Conservation (phyloP, 371 early-diverging fungal species). For the Saksenaea vasiformis region DNA sequence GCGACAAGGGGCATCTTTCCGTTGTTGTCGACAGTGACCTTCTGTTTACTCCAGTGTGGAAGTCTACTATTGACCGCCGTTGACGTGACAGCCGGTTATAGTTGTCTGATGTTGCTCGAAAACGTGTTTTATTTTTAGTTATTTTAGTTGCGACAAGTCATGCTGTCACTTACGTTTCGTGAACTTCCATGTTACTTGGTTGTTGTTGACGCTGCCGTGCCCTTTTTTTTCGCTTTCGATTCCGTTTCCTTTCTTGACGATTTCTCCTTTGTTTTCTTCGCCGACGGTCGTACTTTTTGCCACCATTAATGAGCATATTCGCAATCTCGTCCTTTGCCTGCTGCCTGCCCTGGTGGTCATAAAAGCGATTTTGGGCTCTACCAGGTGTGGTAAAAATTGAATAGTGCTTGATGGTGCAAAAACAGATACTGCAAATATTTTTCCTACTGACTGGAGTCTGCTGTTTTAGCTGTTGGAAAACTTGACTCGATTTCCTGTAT, state of each 20-base stretch:
- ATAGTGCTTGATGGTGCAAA: not conserved
- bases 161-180: not conserved
- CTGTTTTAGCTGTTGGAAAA: not conserved
- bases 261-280: not conserved
- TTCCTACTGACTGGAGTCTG: not conserved
- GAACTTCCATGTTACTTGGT: not conserved
- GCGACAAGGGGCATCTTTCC: not conserved
- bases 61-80: not conserved
- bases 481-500: not conserved
- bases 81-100: not conserved
- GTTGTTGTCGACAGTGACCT: not conserved
- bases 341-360: constrained; percentile 15
- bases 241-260: not conserved
- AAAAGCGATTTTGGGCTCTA: not conserved
- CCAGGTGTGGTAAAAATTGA: not conserved
- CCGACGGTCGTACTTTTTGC: not conserved
- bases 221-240: not conserved
- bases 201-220: not conserved
- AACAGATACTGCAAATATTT: not conserved
- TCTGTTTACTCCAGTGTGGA: not conserved
- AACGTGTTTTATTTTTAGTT: not conserved
- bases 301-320: constrained; percentile 14
- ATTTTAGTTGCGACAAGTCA: not conserved
- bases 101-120: not conserved
- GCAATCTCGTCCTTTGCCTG: constrained; percentile 9